phyloP scores from a whole-genome alignment of 2,329 filamentous ascomycete species.

The Ceratocystis lukuohia region DNA sequence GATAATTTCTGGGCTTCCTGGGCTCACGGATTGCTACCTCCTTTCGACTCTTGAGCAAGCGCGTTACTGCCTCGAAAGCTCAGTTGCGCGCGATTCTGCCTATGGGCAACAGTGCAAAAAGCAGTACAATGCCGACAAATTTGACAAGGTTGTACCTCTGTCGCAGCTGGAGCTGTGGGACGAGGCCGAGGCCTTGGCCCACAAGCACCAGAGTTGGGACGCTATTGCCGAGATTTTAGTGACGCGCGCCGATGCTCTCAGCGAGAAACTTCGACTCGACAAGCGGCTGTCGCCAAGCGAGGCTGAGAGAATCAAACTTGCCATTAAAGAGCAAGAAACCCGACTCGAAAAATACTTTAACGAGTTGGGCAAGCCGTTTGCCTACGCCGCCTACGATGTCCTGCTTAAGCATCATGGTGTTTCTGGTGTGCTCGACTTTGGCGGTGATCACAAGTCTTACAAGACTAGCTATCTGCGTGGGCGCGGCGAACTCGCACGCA shows the following conservation, averaged over 20 bases:
- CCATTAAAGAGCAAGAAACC: conserved; percentile 32
- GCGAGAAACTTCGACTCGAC: conserved; percentile 23
- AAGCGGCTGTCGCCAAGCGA: conserved; percentile 25
- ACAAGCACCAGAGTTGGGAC: conserved; percentile 42
- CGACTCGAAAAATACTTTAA: conserved; percentile 43
- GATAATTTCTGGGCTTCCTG: conserved; percentile 37
- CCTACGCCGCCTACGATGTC: conserved; percentile 66
- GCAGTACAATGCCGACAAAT: conserved; percentile 37
- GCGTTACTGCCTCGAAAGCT: conserved; percentile 35
- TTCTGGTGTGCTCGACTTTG: conserved; percentile 55
- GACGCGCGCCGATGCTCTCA: conserved; percentile 36
- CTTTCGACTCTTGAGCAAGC: conserved; percentile 40
- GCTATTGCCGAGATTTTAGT: conserved; percentile 45
- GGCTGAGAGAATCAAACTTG: conserved; percentile 24
- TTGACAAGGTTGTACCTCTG: conserved; percentile 40
- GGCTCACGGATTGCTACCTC: conserved; percentile 42
- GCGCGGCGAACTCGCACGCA: conserved; percentile 56
- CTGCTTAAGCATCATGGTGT: conserved; percentile 56
- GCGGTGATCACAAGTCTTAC: conserved; percentile 52
- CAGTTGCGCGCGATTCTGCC: conserved; percentile 31
- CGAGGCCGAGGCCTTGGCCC: conserved; percentile 43
- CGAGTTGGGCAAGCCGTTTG: conserved; percentile 52
- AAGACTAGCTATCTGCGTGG: conserved; percentile 68
- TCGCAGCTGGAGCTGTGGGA: conserved; percentile 44
- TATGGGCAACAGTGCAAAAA: conserved; percentile 35